These are phyloP conservation scores for Rhazya stricta DNA, from an alignment of 257 asterid species.

Conservation along the genomic window DNA sequence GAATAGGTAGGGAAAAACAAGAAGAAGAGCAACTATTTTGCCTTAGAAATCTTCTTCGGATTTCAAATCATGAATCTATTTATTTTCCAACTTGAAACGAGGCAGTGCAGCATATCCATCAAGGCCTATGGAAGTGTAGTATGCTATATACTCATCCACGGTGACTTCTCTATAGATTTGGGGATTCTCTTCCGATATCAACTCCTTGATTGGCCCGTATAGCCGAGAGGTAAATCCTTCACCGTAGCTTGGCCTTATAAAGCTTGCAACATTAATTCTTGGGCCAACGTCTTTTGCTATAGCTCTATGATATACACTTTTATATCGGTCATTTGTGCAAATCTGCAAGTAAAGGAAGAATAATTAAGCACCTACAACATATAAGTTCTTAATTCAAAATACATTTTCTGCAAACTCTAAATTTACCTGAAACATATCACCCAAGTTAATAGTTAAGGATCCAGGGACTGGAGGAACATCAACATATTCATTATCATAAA, in stretches of 20 bases:
- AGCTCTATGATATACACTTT: slow-evolving; percentile 7
- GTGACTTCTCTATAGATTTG: not conserved
- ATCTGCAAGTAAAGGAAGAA: not conserved
- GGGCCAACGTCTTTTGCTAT: not conserved
- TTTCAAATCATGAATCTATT: too few species aligned
- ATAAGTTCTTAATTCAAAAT: too few species aligned
- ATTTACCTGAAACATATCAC: slow-evolving; percentile 12
- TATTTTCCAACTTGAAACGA: not conserved
- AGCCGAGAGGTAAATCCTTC: not conserved
- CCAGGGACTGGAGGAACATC: slow-evolving; percentile 6
- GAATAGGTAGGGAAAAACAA: too few species aligned
- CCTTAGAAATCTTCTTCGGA: too few species aligned
- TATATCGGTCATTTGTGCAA: not conserved
- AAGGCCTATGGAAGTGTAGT: not conserved
- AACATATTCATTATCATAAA: slow-evolving; percentile 4
- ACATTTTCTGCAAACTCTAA: too few species aligned
- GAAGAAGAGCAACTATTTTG: too few species aligned
- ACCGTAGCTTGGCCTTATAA: not conserved
- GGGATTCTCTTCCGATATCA: slow-evolving; percentile 12
- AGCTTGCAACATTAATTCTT: not conserved
- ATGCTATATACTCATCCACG: not conserved
- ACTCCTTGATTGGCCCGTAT: slow-evolving; percentile 18
- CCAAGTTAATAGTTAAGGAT: slow-evolving; percentile 2
- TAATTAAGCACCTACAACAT: not conserved
- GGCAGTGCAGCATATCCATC: slow-evolving; percentile 2